phyloP scores from a whole-genome alignment of 139 green algal species.

The Chlamydomonas eustigma region DNA sequence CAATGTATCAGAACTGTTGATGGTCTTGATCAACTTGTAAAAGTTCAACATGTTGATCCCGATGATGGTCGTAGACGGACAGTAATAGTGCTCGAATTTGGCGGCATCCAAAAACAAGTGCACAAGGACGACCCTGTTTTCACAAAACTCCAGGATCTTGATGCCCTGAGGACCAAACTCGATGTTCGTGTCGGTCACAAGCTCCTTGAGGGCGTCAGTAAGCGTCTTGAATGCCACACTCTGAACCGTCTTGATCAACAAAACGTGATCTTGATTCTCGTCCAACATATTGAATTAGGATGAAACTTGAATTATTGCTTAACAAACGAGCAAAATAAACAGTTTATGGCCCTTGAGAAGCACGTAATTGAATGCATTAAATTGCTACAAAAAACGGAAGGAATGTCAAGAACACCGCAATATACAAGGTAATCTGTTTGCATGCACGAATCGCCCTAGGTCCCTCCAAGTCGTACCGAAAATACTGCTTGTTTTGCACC shows the following conservation, averaged over 20 bases:
- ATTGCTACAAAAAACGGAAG: slow-evolving; percentile 7
- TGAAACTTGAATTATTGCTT: too few species aligned
- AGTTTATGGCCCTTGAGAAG: too few species aligned
- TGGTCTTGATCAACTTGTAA: slow-evolving; percentile 31
- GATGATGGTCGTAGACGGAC: background rate
- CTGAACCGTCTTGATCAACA: slow-evolving; percentile 19
- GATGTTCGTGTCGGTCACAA: slow-evolving; percentile 23
- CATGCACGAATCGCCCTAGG: slow-evolving; percentile 1
- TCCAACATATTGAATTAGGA: too few species aligned
- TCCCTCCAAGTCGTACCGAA: slow-evolving; percentile 4
- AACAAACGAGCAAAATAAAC: too few species aligned
- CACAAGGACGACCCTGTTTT: slow-evolving; percentile 18
- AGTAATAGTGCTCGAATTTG: slow-evolving; percentile 26
- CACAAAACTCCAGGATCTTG: slow-evolving; percentile 16
- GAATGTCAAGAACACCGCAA: background rate
- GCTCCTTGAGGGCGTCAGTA: slow-evolving; percentile 25
- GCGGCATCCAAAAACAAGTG: slow-evolving; percentile 17
- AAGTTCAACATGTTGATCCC: slow-evolving; percentile 35
- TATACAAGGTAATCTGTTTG: background rate
- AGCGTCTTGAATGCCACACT: slow-evolving; percentile 15
- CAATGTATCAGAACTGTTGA: slow-evolving; percentile 17
- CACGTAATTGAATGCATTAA: background rate
- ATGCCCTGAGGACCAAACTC: slow-evolving; percentile 20
- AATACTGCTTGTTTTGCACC: slow-evolving; percentile 3
- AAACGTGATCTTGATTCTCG: too few species aligned